Evolutionary conservation across 1,284 basidiomycete genomes (phyloP), one percentile per base, ranked within the genome.

Genomic region (Coriolopsis trogii): DNA sequence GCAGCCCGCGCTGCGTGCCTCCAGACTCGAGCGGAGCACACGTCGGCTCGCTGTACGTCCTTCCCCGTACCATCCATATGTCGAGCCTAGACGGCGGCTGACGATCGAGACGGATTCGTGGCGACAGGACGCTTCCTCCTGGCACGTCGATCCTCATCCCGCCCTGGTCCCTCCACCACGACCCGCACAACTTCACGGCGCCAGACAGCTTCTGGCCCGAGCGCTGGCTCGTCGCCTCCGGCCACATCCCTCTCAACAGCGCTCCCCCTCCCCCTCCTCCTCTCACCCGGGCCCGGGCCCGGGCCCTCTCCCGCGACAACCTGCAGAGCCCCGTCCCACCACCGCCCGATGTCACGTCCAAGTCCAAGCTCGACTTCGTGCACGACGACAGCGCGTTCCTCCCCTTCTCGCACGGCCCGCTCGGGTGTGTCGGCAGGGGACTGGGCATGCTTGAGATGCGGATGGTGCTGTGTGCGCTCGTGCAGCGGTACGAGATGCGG

Each of bases 1-100:
- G 76, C 33, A 73, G 79, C 25, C 77, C 80, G 45, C 76, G 85
- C 37, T 69, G 73, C 18, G 71, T 67, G 0, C 53, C 49, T 5
- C 33, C 20, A 5, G 64, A 65, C n/a, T 63, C 61, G 12, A 47
- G 53, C 13, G 28, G 28, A 26, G 62, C 45, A 30, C 30, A 56
- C 16, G 23, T 67, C 18, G 66, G 64, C 23, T 55, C 40, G 15
- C 51, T 64, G 69, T 71, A 46, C 53, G 67, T 55, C 12, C 18
- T 31, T 24, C 16, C n/a, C 20, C 33, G n/a, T 18, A 12, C 12
- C 10, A 7, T 23, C 7, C 16, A 34, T 34, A 49, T 10, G 25
- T 33, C n/a, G n/a, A n/a, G n/a, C n/a, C n/a, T n/a, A n/a, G n/a
- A n/a, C n/a, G n/a, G n/a, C n/a, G n/a, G n/a, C n/a, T n/a, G n/a